These are phyloP conservation scores for Lathyrus oleraceus DNA, from an alignment of 306 rosid species.

Conservation along the genomic window DNA sequence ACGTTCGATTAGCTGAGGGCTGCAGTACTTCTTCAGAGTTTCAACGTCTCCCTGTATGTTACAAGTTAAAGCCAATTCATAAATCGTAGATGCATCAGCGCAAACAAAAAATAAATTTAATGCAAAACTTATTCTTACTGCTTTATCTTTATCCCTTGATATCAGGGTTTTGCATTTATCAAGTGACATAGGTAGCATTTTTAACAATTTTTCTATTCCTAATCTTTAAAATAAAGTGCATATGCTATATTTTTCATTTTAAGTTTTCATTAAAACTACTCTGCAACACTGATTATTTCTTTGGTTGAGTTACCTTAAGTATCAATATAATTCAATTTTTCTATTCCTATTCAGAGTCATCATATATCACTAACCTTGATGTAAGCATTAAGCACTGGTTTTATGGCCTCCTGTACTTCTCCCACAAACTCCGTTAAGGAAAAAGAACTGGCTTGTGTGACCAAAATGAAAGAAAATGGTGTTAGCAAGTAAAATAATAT, in stretches of 20 bases:
- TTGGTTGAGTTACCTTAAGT: neutral
- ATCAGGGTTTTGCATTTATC: conserved; percentile 23
- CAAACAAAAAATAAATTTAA: conserved; percentile 14
- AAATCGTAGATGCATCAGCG: conserved; percentile 28
- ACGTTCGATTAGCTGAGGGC: conserved; percentile 79
- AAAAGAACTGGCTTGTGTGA: conserved; percentile 56
- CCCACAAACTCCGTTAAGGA: conserved; percentile 79
- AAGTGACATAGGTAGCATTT: conserved; percentile 6
- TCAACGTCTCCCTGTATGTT: conserved; percentile 70
- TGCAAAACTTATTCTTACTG: neutral
- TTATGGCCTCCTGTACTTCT: conserved; percentile 84
- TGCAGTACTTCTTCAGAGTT: conserved; percentile 76
- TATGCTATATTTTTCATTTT: neutral
- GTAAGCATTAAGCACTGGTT: conserved; percentile 90
- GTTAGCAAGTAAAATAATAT: conserved; percentile 25
- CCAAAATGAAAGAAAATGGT: conserved; percentile 29
- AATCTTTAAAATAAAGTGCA: neutral
- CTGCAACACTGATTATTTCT: neutral
- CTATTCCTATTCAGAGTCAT: neutral
- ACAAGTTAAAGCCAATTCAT: conserved; percentile 34
- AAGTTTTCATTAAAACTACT: neutral
- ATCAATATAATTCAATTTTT: neutral
- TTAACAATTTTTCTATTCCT: neutral
- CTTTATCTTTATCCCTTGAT: conserved; percentile 20
- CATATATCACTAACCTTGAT: conserved; percentile 51